Conservation (phyloP, 129 eudicot species). For the Flaveria trinervia region DNA sequence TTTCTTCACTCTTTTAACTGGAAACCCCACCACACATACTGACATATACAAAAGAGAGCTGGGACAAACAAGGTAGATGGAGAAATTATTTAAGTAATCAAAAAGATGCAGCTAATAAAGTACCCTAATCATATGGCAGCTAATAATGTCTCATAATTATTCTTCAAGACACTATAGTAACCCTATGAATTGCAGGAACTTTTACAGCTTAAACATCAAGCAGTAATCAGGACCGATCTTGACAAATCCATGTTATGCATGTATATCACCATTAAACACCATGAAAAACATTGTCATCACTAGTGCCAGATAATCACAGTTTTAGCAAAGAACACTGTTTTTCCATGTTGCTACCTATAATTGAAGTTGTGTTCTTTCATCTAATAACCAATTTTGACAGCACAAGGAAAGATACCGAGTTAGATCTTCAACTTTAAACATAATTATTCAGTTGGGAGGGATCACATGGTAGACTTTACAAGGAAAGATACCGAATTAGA, state of each 20-base stretch:
- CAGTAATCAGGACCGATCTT: constrained; percentile 18
- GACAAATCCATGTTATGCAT: constrained; percentile 1
- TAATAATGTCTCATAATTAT: constrained; percentile 32
- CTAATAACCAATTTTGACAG: constrained; percentile 15
- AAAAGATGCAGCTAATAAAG: constrained; percentile 18
- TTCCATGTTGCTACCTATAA: background rate
- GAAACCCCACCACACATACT: constrained; percentile 8
- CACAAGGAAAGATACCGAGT: background rate
- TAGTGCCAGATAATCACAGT: no score
- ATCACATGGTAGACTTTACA: no score
- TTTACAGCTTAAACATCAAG: constrained; percentile 35
- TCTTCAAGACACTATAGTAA: constrained; percentile 11
- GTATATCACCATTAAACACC: background rate
- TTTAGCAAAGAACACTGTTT: no score
- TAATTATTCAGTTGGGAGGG: constrained; percentile 13
- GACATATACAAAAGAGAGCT: background rate
- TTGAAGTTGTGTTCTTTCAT: background rate
- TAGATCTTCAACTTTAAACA: constrained; percentile 10
- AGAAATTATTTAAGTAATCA: background rate
- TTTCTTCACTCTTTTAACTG: background rate
- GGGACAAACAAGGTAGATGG: background rate
- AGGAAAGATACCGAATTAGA: background rate
- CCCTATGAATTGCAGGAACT: constrained; percentile 14
- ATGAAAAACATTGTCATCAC: no score
- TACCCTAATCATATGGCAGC: constrained; percentile 37